These are phyloP conservation scores for Diophrys sp. DNA, from an alignment of 73 alveolate genomes.

Conservation along the genomic window DNA sequence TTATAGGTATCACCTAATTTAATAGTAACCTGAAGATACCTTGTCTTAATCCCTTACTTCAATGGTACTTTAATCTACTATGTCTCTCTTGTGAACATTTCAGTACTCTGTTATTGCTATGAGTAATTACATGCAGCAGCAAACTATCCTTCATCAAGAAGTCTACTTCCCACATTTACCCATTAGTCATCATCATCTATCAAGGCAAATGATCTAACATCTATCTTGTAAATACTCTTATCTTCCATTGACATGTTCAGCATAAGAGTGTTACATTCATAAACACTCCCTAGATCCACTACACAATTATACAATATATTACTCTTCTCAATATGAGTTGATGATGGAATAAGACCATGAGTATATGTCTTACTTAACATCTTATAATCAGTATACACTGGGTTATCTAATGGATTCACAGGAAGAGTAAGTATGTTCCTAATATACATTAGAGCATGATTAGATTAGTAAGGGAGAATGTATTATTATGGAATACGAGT, in stretches of 20 bases:
- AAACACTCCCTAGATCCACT: slow-evolving; percentile 5
- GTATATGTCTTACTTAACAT: background rate
- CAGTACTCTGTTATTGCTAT: too few relatives aligned
- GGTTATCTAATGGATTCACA: background rate
- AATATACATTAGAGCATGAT: background rate
- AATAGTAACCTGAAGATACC: slow-evolving; percentile 7
- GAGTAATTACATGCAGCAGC: too few relatives aligned
- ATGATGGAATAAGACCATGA: background rate
- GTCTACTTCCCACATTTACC: too few relatives aligned
- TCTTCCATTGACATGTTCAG: slow-evolving; percentile 19
- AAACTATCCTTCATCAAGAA: too few relatives aligned
- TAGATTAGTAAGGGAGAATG: too few relatives aligned
- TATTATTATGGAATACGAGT: background rate
- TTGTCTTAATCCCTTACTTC: background rate
- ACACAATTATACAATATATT: slow-evolving; percentile 26
- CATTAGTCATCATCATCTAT: too few relatives aligned
- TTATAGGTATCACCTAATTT: slow-evolving; percentile 29
- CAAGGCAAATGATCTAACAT: slow-evolving; percentile 1
- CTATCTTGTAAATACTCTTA: slow-evolving; percentile 18
- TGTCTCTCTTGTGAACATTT: too few relatives aligned
- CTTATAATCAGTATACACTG: background rate
- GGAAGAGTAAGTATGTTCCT: background rate
- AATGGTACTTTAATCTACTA: too few relatives aligned
- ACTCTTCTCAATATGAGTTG: slow-evolving; percentile 7
- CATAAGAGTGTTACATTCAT: background rate